Evolutionary conservation across 176 grass and related monocot species (phyloP), one percentile per base, ranked within the genome.

Genomic region (Areca catechu): DNA sequence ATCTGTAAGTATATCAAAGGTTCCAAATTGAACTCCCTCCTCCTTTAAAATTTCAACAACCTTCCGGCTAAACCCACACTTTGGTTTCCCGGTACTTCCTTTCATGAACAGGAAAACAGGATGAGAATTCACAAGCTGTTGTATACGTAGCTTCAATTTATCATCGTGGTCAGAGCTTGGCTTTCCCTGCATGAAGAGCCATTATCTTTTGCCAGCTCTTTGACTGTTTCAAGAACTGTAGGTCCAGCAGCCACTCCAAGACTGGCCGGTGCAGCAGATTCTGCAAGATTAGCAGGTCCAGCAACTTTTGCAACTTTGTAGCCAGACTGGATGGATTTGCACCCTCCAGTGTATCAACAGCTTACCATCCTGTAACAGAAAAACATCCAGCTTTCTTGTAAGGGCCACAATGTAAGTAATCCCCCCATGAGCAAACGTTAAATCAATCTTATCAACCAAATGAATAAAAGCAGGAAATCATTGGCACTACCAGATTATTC

Each of bases 101-200:
- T 98, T 98, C 88, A 98, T 92, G 56, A 98, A 89, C 57, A 98
- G 71, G 54, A 98, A 78, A 51, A 98, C 72, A 21, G 73, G 78
- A 73, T 80, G 61, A 51, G 93, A 92, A 62, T 92, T 85, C 68
- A 98, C 81, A 79, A 98, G 81, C 70, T 83, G 75, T 59, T 85
- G 79, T 69, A 98, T 67, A n/a, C 63, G 81, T 37, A 71, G 62
- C 21, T 84, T 89, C 56, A 98, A 65, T 52, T 50, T 27, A 63
- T 68, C 81, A 58, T 21, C 57, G 17, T 48, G 23, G 16, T 48
- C 63, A 21, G 61, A 57, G 55, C n/a, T 57, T 66, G 19, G 61
- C 62, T 72, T 67, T 71, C 62, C 60, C 48, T 48, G 58, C 64
- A 57, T 60, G 86, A 74, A 74, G 77, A 72, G 63, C 68, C 75